phyloP scores from a whole-genome alignment of 306 rosid species.

The Lagenaria siceraria region DNA sequence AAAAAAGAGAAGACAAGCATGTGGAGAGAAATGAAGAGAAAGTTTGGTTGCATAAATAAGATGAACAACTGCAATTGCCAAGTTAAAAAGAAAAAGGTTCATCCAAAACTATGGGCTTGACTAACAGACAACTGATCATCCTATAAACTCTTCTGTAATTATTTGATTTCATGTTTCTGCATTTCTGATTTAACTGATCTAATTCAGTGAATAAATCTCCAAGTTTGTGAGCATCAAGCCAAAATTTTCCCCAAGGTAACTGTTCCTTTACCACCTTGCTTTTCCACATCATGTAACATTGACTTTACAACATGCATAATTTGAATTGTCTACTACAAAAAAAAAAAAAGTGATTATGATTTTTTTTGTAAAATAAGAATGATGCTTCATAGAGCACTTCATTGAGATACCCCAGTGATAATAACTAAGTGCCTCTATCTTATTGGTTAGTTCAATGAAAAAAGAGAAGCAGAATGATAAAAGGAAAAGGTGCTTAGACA shows the following conservation, averaged over 20 bases:
- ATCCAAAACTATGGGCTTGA: slow-evolving; percentile 23
- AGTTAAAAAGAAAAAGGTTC: slow-evolving; percentile 24
- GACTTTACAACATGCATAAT: background rate
- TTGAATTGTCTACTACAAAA: background rate
- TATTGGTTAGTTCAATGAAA: background rate
- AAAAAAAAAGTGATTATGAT: background rate
- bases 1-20: slow-evolving; percentile 27
- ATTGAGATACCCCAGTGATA: background rate
- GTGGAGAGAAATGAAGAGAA: slow-evolving; percentile 52
- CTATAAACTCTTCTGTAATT: background rate
- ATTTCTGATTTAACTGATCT: background rate
- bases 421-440: background rate
- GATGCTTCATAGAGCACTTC: background rate
- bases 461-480: background rate
- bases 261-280: background rate
- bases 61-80: slow-evolving; percentile 19
- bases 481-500: background rate
- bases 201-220: slow-evolving; percentile 1
- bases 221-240: background rate
- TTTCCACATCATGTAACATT: background rate
- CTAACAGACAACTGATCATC: background rate
- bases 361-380: background rate
- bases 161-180: background rate
- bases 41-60: slow-evolving; percentile 36
- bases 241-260: background rate